Percentiles rank a stretch among this genome's conserved stretches.
Conservation (phyloP, 495 filamentous ascomycete genomes). For the Halenospora varia region DNA sequence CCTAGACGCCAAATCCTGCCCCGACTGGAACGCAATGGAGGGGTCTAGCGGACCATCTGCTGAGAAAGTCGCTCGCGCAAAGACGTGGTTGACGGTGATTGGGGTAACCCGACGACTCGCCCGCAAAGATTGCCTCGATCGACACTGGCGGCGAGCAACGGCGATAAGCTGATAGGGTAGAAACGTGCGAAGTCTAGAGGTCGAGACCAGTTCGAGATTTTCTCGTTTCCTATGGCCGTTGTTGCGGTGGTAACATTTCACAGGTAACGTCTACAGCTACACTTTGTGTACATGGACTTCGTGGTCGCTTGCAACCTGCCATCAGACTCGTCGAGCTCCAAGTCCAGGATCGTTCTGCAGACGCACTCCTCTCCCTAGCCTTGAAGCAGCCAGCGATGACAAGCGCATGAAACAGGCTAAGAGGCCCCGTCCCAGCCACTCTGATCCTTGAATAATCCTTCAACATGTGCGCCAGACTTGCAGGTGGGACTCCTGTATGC, state of each 20-base stretch:
- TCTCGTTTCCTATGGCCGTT: neutral
- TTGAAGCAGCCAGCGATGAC: neutral
- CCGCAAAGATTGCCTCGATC: slow-evolving; percentile 14
- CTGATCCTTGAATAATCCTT: slow-evolving; percentile 14
- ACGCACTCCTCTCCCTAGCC: too few species aligned
- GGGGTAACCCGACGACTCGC: slow-evolving; percentile 11
- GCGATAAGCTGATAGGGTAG: slow-evolving; percentile 20
- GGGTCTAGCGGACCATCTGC: slow-evolving; percentile 4
- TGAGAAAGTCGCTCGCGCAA: slow-evolving; percentile 11
- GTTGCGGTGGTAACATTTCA: neutral
- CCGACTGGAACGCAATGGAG: neutral
- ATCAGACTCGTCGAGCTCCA: neutral
- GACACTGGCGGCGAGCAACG: slow-evolving; percentile 6
- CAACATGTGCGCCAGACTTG: slow-evolving; percentile 21
- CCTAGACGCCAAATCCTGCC: slow-evolving; percentile 10
- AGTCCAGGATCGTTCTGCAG: too few species aligned
- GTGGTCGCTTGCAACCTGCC: too few species aligned
- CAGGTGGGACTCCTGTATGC: slow-evolving; percentile 24
- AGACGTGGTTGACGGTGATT: slow-evolving; percentile 24
- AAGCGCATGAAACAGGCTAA: slow-evolving; percentile 27
- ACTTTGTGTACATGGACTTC: neutral
- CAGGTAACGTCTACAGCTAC: neutral
- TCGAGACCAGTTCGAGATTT: neutral
- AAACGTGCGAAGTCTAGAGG: neutral
- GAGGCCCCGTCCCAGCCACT: slow-evolving; percentile 12